Evolutionary conservation across 331 rosid genomes (phyloP), one percentile per base, ranked within the genome.

Genomic region (Quercus tomentella): DNA sequence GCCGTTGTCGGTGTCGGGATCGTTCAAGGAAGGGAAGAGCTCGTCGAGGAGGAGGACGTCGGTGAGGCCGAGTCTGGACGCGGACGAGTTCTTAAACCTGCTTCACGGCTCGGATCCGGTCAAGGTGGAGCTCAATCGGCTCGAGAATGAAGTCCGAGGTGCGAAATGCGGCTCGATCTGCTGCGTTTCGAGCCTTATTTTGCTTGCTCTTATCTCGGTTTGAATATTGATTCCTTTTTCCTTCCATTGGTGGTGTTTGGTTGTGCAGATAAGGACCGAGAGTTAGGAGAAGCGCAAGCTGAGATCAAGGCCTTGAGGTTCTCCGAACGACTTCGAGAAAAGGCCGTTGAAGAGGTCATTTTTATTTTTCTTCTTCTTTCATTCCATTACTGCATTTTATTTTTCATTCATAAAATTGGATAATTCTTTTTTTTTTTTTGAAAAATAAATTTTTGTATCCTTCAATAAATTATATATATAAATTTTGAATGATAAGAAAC

Each of bases 71-170:
- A 96, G 98, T 70, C 67, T 96, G 79, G 99, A 96, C 51, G 97
- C 98, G 43, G 99, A 96, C 22, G 99, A 96, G 91, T 88, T 96
- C 84, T 72, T 96, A 57, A 93, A 93, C 87, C 75, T 96, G 63
- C 63, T 96, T 76, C 98, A 92, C 88, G 99, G 99, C 70, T 96
- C 98, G 95, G 98, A 96, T 96, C 98, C 98, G 92, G 99, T 96
- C 76, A 96, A 93, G 87, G 88, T 96, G 77, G 99, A 96, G 95
- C 99, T 96, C 76, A 96, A 93, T 91, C 94, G 99, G 73, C 93
- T 93, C 49, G 99, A 93, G 87, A 96, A 96, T 82, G 99, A 96
- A 87, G 99, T 96, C 77, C 89, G 94, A 96, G 99, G 99, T 96
- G 84, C 55, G 82, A 28, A 96, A 93, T 92, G 98, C 76, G 75